Conservation (phyloP, 305 asterid species). For the Fraxinus albicans region DNA sequence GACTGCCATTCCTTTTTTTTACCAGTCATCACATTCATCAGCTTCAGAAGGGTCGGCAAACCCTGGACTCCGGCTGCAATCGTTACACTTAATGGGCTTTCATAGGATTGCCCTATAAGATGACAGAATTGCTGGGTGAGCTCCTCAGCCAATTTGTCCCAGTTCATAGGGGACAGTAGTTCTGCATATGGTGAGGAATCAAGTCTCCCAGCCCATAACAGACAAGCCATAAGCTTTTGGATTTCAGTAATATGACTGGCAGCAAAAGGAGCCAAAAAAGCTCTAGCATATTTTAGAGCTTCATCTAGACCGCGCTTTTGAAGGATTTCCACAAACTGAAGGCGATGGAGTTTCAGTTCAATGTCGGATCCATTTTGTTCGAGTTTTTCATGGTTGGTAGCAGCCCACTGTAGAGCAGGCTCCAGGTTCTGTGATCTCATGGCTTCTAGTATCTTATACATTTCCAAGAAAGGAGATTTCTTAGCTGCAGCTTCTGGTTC, state of each 20-base stretch:
- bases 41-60: constrained; percentile 6
- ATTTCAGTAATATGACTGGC: constrained; percentile 5
- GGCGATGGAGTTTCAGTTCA: constrained; percentile 16
- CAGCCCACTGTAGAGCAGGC: constrained; percentile 12
- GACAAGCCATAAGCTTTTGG: constrained; percentile 19
- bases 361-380: constrained; percentile 14
- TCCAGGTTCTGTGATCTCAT: constrained; percentile 6
- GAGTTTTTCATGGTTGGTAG: constrained; percentile 12
- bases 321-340: constrained; percentile 14
- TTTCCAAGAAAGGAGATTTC: constrained; percentile 16
- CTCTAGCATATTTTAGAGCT: constrained; percentile 13
- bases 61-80: constrained; percentile 1
- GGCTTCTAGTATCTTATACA: constrained; percentile 11
- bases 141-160: constrained; percentile 13
- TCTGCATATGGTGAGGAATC: constrained; percentile 18
- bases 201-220: constrained; percentile 17
- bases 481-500: constrained; percentile 11
- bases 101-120: constrained; percentile 8
- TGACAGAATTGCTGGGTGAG: constrained; percentile 12
- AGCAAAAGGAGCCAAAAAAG: constrained; percentile 12
- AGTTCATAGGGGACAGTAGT: neutral
- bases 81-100: constrained; percentile 5
- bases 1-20: constrained; percentile 7
- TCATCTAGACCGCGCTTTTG: neutral
- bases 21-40: constrained; percentile 4